Percentiles rank a stretch among this genome's conserved stretches.
phyloP scores from a whole-genome alignment of 2,329 filamentous ascomycete species.

The Escovopsis weberi region DNA sequence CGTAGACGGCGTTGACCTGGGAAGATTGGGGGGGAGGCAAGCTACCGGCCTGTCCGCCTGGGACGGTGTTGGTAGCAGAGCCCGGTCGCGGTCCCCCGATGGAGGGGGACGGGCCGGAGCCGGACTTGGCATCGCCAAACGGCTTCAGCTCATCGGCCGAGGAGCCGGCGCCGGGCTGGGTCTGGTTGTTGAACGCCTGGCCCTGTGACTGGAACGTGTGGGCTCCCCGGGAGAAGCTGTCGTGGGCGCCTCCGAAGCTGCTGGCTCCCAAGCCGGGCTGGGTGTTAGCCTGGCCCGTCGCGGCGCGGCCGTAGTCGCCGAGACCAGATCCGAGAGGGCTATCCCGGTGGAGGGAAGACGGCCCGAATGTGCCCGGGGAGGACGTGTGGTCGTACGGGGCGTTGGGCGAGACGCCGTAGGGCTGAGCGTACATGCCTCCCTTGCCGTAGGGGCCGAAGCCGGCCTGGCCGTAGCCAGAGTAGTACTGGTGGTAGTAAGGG shows the following conservation, averaged over 20 bases:
- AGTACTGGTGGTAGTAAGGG: slow-evolving; percentile 49
- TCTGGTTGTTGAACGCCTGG: slow-evolving; percentile 37
- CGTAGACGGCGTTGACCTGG: slow-evolving; percentile 38
- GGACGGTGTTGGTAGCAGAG: slow-evolving; percentile 39
- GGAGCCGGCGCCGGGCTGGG: slow-evolving; percentile 29
- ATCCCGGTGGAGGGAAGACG: slow-evolving; percentile 39
- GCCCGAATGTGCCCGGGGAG: slow-evolving; percentile 40
- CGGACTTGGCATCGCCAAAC: slow-evolving; percentile 40
- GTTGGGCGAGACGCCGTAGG: slow-evolving; percentile 42
- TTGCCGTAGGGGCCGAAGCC: slow-evolving; percentile 41
- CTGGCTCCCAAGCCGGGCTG: slow-evolving; percentile 35
- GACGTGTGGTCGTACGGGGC: slow-evolving; percentile 41
- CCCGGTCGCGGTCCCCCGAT: slow-evolving; percentile 41
- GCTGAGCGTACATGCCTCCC: slow-evolving; percentile 39
- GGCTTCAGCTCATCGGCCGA: slow-evolving; percentile 42
- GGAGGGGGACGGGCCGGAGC: slow-evolving; percentile 41
- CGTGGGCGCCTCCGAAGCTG: slow-evolving; percentile 39
- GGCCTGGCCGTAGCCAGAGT: slow-evolving; percentile 38
- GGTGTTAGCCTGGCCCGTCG: slow-evolving; percentile 32
- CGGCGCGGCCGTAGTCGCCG: slow-evolving; percentile 39
- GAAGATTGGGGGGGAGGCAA: slow-evolving; percentile 42
- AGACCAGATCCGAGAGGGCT: slow-evolving; percentile 35
- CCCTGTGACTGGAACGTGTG: slow-evolving; percentile 41
- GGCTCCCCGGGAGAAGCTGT: slow-evolving; percentile 38
- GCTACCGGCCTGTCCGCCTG: slow-evolving; percentile 31